Base-by-base conservation (phyloP, 2,329 filamentous ascomycete species). In the Cercospora beticola region DNA sequence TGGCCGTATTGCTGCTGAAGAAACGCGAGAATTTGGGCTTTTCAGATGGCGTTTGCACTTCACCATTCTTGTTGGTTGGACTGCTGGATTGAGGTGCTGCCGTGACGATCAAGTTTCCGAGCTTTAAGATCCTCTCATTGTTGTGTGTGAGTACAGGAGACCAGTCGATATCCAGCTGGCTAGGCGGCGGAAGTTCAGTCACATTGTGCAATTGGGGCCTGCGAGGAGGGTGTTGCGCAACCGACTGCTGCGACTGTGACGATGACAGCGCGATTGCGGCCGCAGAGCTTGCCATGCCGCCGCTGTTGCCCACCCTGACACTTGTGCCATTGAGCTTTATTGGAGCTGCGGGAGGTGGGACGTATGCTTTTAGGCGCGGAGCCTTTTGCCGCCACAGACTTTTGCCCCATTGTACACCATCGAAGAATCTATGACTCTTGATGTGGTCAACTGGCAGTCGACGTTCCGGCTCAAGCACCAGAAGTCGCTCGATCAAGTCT, bases 141-240 rank as follows among this genome's bases (percentile, higher is more conserved):
- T 89, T 90, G 76, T 90, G 89, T 9, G 92, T 97, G 65, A 99
- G 83, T 4, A 99, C 94, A 0, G 95, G 95, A 0, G 94, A 97
- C 95, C 95, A 99, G 81, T 99, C 95, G 67, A 99, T 97, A 77
- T 99, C 95, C 28, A 99, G 84, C 79, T 98, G 95, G 62, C 92
- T 97, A 0, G 95, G 95, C n/a, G 95, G 94, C 16, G 95, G 93
- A 9, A 99, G 85, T 79, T 99, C 95, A 0, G 95, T 98, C 69
- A 99, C 96, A 69, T 97, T 89, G 70, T 93, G 86, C 1, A 92
- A 86, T 33, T 93, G 91, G 9, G 88, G 86, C 65, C 93, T 76
- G 64, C 72, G 65, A 59, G 66, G 60, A 63, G 60, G 68, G 30
- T 60, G 62, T 28, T 52, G 54, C 28, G 60, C 18, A 21, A 56